These are phyloP conservation scores for Chaetomium fimeti DNA, from an alignment of 495 filamentous ascomycete species.

Conservation along the genomic window DNA sequence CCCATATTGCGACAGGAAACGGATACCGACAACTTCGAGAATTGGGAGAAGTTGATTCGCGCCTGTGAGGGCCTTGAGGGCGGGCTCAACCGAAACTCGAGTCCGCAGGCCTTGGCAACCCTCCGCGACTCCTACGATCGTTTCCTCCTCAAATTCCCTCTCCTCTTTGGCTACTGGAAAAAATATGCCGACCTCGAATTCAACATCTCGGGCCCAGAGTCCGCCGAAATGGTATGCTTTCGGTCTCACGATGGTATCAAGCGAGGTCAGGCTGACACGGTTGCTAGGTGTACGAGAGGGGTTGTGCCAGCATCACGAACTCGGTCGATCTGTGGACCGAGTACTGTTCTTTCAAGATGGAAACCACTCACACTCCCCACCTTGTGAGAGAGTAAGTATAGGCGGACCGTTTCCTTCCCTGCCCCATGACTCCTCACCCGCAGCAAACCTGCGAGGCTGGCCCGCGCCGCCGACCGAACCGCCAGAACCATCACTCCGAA, in stretches of 20 bases:
- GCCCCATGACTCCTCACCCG: conserved; percentile 49
- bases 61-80: conserved; percentile 83
- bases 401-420: conserved; percentile 67
- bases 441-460: conserved; percentile 38
- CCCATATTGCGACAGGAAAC: conserved; percentile 48
- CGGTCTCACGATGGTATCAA: neutral
- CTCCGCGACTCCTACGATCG: conserved; percentile 83
- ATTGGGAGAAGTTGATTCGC: conserved; percentile 90
- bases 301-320: conserved; percentile 85
- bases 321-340: conserved; percentile 96
- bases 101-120: conserved; percentile 84
- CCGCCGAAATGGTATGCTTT: conserved; percentile 85
- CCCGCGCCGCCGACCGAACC: conserved; percentile 33
- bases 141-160: conserved; percentile 91
- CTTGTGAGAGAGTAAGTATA: conserved; percentile 99
- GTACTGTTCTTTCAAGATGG: conserved; percentile 96
- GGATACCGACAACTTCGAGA: conserved; percentile 88
- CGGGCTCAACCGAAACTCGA: conserved; percentile 93
- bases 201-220: conserved; percentile 92
- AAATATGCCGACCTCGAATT: conserved; percentile 99
- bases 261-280: conserved; percentile 26
- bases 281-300: conserved; percentile 84
- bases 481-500: conserved; percentile 20
- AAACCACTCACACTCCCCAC: conserved; percentile 90
- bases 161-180: conserved; percentile 99